Evolutionary conservation across 169 alveolate genomes (phyloP), one percentile per base, ranked within the genome.

Genomic region (Cryptosporidium sp.): DNA sequence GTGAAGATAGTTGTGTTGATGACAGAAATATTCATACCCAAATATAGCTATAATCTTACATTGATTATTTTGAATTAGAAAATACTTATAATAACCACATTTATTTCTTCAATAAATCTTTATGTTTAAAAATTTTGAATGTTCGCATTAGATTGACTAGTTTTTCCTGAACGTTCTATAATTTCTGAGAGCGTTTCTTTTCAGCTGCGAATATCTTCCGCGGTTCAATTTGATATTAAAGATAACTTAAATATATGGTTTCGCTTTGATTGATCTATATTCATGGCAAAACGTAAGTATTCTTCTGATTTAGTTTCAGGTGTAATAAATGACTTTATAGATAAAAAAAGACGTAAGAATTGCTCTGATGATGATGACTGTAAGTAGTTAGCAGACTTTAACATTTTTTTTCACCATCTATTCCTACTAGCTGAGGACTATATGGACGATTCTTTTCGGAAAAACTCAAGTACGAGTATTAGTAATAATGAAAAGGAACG

Each of bases 341-440:
- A 43, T 37, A 80, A 80, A 65, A 59, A 50, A 70, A 59, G 43
- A n/a, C 61, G 89, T 10, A 80, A 48, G 37, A 80, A 80, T 39
- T 45, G 75, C 8, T 80, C 89, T 37, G 89, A 80, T 43, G 89
- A 80, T 16, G 71, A 80, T 65, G 89, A 80, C 6, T 80, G 89
- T 80, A 80, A 80, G 89, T 80, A 1, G 4, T 31, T 43, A 70
- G 26, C 14, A 39, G 2, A 7, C 23, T 39, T 69, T 41, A n/a
- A 37, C 3, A 21, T 8, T 14, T 31, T 37, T 41, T 23, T 75
- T 31, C 14, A 41, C 48, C 48, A 33, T 45, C 9, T 4, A 3
- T 51, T 26, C 45, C 23, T 33, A 6, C 3, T 80, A 80, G 89
- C 89, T 33, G 89, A 80, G 12, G 75, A 65, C 7, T 80, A 62